Percentiles rank a stretch among this genome's conserved stretches.
Evolutionary conservation across 257 asterid species (phyloP).

Genomic region (Linderniella brevidens): DNA sequence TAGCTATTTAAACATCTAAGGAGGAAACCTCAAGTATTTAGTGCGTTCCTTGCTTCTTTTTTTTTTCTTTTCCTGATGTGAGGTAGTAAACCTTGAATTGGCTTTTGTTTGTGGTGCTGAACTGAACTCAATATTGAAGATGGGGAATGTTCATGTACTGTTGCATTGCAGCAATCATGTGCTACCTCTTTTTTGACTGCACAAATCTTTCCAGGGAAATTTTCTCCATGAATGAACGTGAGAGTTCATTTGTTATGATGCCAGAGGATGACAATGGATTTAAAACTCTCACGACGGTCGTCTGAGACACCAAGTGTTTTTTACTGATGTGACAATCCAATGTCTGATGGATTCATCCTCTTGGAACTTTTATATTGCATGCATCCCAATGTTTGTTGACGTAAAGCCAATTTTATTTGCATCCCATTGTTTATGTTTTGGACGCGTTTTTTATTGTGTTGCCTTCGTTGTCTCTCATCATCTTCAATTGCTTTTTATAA

Average conservation of each 20-base stretch:
- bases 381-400: not conserved
- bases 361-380: not conserved
- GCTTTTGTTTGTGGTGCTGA: not conserved
- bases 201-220: not conserved
- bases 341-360: constrained; percentile 19
- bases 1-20: constrained; percentile 20
- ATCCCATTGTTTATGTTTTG: not conserved
- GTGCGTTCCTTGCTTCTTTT: not conserved
- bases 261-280: constrained; percentile 30
- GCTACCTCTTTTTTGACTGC: too few species aligned
- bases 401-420: not conserved
- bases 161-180: not conserved
- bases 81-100: not conserved
- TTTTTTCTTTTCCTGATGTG: not conserved
- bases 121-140: not conserved
- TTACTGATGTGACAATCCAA: constrained; percentile 24
- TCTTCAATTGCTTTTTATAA: not conserved
- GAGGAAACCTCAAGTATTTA: constrained; percentile 15
- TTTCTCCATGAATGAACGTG: not conserved
- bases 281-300: constrained; percentile 29
- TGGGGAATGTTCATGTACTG: not conserved
- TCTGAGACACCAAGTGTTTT: constrained; percentile 24
- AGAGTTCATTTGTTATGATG: not conserved
- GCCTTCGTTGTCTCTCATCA: not conserved
- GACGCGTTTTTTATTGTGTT: not conserved